These are phyloP conservation scores for Ascochyta clinopodiicola DNA, from an alignment of 2,329 filamentous ascomycete species.

Conservation along the genomic window DNA sequence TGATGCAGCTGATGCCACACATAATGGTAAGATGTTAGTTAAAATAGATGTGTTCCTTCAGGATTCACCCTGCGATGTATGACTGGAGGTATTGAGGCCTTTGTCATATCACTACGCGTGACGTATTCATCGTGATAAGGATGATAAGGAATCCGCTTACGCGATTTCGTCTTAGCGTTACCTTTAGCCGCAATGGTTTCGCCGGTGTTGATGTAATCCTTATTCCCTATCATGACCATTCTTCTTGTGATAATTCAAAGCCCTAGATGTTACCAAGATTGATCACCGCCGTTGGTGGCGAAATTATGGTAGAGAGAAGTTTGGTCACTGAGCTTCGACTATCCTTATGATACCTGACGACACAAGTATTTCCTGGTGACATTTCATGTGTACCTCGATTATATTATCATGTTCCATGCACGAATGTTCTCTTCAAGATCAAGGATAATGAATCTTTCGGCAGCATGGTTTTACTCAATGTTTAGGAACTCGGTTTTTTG, in stretches of 20 bases:
- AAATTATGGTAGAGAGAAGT: background rate
- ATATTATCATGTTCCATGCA: background rate
- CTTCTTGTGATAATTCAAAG: background rate
- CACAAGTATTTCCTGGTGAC: too few species aligned
- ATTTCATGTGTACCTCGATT: background rate
- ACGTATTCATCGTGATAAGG: conserved; percentile 12
- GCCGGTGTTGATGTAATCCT: background rate
- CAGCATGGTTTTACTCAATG: too few species aligned
- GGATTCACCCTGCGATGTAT: background rate
- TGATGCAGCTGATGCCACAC: conserved; percentile 17
- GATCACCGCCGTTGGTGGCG: background rate
- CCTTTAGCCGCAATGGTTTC: background rate
- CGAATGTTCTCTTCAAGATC: background rate
- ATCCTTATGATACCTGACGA: too few species aligned
- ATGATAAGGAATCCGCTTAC: background rate
- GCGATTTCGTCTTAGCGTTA: background rate
- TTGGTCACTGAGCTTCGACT: too few species aligned
- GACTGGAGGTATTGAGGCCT: conserved; percentile 1
- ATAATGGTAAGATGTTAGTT: conserved; percentile 1
- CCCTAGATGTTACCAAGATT: background rate
- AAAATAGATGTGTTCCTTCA: conserved; percentile 1
- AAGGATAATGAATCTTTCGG: background rate
- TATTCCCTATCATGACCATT: conserved; percentile 2
- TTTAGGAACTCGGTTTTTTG: too few species aligned
- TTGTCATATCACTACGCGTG: conserved; percentile 9